Conservation (phyloP, 139 green algal genomes). For the Pseudopediastrum boryanum region DNA sequence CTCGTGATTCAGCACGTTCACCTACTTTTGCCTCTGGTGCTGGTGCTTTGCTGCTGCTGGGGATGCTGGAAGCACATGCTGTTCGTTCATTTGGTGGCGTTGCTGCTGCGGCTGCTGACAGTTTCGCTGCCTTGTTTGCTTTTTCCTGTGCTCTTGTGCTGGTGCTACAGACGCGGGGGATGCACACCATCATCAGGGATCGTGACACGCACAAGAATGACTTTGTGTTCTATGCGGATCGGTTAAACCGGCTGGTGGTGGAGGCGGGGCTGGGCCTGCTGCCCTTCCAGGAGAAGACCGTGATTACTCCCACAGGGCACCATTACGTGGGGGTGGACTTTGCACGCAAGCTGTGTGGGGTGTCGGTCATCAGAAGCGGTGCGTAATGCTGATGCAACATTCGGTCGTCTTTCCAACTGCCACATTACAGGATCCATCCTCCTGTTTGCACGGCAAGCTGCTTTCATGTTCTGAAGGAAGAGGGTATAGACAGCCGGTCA, state of each 20-base stretch:
- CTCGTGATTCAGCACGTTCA: too few species aligned
- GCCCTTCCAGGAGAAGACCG: constrained; percentile 72
- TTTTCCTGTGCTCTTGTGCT: not conserved
- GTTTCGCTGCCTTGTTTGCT: too few species aligned
- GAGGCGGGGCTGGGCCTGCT: constrained; percentile 89
- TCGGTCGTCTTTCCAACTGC: too few species aligned
- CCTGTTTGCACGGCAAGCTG: too few species aligned
- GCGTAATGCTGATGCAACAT: not conserved
- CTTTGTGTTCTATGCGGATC: constrained; percentile 97
- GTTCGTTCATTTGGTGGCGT: constrained; percentile 43
- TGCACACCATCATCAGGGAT: constrained; percentile 98
- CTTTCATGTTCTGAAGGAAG: too few species aligned
- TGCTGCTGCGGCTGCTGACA: not conserved
- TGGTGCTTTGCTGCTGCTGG: too few species aligned
- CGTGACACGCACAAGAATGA: constrained; percentile 69
- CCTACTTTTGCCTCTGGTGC: too few species aligned
- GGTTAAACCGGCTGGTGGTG: constrained; percentile 76
- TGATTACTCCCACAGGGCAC: constrained; percentile 30
- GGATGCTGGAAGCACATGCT: too few species aligned
- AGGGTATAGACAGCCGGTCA: too few species aligned
- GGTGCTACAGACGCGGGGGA: constrained; percentile 68
- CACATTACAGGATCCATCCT: too few species aligned
- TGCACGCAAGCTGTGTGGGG: constrained; percentile 90
- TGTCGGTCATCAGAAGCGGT: constrained; percentile 91
- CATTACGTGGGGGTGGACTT: constrained; percentile 93